Base-by-base conservation (phyloP, 2,329 filamentous ascomycete genomes). In the Sporothrix euskadiensis region DNA sequence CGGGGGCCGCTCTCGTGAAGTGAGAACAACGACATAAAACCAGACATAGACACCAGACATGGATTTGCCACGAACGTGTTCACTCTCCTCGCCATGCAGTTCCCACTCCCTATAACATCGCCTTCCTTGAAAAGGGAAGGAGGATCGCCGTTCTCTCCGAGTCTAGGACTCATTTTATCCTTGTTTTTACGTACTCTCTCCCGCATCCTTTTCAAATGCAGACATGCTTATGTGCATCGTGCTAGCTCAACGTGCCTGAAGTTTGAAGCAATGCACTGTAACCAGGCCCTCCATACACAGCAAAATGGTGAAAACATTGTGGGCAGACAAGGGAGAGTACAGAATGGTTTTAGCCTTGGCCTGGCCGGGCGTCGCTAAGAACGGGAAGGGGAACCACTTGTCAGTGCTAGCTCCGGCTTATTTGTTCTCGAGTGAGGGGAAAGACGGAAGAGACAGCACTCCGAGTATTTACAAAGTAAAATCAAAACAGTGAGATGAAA, bases 131-230 rank as follows among this genome's bases (percentile, higher is more conserved):
- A 63, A 63, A 22, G 35, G 59, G 39, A 41, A 63, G 22, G 59
- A 44, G 59, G 59, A 63, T 63, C 59, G 59, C 9, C 59, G 35
- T 63, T 63, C 19, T n/a, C 59, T 26, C 56, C 56, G 30, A 59
- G 39, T 26, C n/a, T 26, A 26, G 35, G 59, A 16, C 35, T 44
- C 39, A 19, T 41, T 14, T 19, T 44, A 9, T 63, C 59, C 59
- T 14, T 63, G n/a, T 19, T 44, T 41, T 26, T 44, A 14, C 16
- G n/a, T n/a, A n/a, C n/a, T 9, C 32, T n/a, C 39, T 44, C 59
- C 35, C 59, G 35, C 35, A 10, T 14, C 59, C 59, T 63, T 22
- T 22, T 4, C 9, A 44, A 63, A 63, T 63, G 59, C 35, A 44
- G 22, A 63, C 35, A 5, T 14, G 35, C 35, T 63, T 22, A 19